These are phyloP conservation scores for Kuraishia borneana DNA, from an alignment of 805 yeast species.

Conservation along the genomic window DNA sequence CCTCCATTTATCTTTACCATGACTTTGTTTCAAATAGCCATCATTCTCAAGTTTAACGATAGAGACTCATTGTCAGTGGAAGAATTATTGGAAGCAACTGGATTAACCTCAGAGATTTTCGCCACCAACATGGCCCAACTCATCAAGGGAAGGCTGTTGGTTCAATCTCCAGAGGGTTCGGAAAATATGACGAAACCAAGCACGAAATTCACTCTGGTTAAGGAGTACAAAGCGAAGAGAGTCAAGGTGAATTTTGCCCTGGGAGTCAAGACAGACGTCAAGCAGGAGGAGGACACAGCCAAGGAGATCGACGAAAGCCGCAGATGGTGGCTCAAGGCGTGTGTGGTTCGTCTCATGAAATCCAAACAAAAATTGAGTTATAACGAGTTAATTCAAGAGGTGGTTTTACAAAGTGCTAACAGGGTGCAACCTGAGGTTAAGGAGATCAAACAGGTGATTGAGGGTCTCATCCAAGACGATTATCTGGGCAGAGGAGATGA, in stretches of 20 bases:
- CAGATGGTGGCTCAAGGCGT: slow-evolving; percentile 77
- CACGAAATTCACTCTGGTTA: slow-evolving; percentile 59
- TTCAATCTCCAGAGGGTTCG: slow-evolving; percentile 51
- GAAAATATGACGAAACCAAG: slow-evolving; percentile 39
- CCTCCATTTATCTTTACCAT: slow-evolving; percentile 76
- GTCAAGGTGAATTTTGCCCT: slow-evolving; percentile 63
- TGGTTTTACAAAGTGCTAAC: slow-evolving; percentile 65
- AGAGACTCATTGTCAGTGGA: slow-evolving; percentile 45
- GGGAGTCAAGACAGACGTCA: slow-evolving; percentile 35
- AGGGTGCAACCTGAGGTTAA: slow-evolving; percentile 80
- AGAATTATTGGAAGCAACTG: slow-evolving; percentile 57
- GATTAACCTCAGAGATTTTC: slow-evolving; percentile 50
- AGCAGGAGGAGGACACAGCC: slow-evolving; percentile 65
- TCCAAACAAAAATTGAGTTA: slow-evolving; percentile 76
- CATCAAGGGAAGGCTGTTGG: slow-evolving; percentile 63
- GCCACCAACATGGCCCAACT: slow-evolving; percentile 74
- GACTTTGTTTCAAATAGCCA: slow-evolving; percentile 79
- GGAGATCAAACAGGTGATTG: slow-evolving; percentile 82
- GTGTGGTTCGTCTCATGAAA: slow-evolving; percentile 95
- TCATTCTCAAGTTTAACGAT: slow-evolving; percentile 74
- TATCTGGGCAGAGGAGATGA: slow-evolving; percentile 69
- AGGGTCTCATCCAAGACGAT: slow-evolving; percentile 74
- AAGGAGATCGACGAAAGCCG: slow-evolving; percentile 82
- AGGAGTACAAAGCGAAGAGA: slow-evolving; percentile 78
- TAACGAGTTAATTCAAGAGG: slow-evolving; percentile 75